A percentile compares a stretch with the other conserved stretches of the same genome.
Conservation (phyloP, 495 filamentous ascomycete genomes). For the Usnea hakonensis region DNA sequence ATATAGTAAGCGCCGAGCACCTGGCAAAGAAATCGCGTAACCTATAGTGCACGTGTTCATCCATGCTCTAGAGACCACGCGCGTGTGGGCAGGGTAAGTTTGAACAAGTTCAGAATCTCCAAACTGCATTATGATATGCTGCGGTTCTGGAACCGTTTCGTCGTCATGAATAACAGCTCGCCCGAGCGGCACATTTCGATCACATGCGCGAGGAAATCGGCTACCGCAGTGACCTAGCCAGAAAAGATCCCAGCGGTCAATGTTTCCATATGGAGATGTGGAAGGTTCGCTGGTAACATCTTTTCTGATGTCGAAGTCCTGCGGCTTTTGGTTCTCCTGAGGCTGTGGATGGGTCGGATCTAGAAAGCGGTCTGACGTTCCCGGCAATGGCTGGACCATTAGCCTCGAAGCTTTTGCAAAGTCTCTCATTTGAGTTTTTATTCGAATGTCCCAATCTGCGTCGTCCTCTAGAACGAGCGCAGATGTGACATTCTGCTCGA, state of each 20-base stretch:
- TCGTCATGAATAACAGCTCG: not conserved
- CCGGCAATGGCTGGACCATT: constrained; percentile 24
- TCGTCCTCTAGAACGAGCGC: constrained; percentile 42
- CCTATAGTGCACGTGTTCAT: not conserved
- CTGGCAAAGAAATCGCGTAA: not conserved
- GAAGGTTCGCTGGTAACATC: constrained; percentile 2
- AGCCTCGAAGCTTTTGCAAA: constrained; percentile 15
- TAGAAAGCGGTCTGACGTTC: constrained; percentile 13
- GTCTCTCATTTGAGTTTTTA: constrained; percentile 25
- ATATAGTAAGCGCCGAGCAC: not conserved
- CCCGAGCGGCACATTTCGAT: not conserved
- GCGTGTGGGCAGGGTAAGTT: not conserved
- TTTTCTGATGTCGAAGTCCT: not conserved
- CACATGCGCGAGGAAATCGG: not conserved
- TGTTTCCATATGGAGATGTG: not conserved
- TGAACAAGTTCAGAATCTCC: not conserved
- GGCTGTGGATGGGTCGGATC: constrained; percentile 21
- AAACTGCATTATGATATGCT: not conserved
- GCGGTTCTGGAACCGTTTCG: not conserved
- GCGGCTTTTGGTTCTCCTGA: constrained; percentile 1
- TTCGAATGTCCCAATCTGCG: constrained; percentile 39
- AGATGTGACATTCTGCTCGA: constrained; percentile 14
- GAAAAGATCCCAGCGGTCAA: not conserved
- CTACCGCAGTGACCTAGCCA: not conserved
- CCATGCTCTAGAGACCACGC: not conserved